phyloP scores from a whole-genome alignment of 495 filamentous ascomycete genomes.

The Extremus antarcticus region DNA sequence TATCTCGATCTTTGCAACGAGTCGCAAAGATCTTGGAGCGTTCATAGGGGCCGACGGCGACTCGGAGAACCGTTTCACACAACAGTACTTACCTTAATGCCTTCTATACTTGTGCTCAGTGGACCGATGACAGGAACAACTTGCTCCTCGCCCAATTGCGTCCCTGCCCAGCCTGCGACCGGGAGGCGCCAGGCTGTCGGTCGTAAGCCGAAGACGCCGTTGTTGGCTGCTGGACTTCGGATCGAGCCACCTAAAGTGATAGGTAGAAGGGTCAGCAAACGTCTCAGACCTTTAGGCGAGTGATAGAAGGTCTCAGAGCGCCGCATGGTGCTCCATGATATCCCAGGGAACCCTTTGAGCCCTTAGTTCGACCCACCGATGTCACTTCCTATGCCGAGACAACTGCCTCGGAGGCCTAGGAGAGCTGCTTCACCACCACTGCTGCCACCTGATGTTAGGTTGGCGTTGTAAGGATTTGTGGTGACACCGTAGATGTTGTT shows the following conservation, averaged over 20 bases:
- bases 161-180: slow-evolving; percentile 35
- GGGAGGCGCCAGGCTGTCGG: slow-evolving; percentile 52
- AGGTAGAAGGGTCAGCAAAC: no score
- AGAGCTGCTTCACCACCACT: slow-evolving; percentile 59
- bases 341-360: no score
- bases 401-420: slow-evolving; percentile 46
- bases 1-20: no score
- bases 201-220: slow-evolving; percentile 54
- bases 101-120: slow-evolving; percentile 49
- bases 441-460: slow-evolving; percentile 49
- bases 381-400: slow-evolving; percentile 58
- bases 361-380: no score
- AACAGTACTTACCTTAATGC: no score
- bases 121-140: slow-evolving; percentile 54
- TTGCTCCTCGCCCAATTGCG: slow-evolving; percentile 46
- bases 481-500: slow-evolving; percentile 52
- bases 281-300: no score
- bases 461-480: slow-evolving; percentile 46
- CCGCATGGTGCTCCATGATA: no score
- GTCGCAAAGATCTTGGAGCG: no score
- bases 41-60: no score
- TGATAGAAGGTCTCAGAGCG: no score
- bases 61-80: no score
- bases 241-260: slow-evolving; percentile 50
- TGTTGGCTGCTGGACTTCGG: slow-evolving; percentile 50